These are phyloP conservation scores for Ophiocordyceps sinensis DNA, from an alignment of 2,329 filamentous ascomycete species.

Conservation along the genomic window DNA sequence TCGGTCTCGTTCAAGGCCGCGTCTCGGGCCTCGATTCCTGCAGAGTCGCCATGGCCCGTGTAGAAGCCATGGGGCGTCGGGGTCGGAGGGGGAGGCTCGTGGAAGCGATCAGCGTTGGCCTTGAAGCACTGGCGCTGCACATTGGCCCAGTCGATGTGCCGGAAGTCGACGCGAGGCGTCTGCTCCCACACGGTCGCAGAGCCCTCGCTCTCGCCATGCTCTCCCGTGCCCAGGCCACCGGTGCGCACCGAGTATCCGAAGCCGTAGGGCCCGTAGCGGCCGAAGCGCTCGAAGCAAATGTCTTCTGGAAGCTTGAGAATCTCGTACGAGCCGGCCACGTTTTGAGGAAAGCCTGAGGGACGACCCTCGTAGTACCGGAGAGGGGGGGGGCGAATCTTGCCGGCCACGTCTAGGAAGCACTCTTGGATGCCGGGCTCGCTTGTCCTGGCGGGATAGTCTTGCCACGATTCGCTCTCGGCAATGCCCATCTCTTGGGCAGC, in stretches of 20 bases:
- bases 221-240: constrained; percentile 73
- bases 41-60: constrained; percentile 11
- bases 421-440: constrained; percentile 44
- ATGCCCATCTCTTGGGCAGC: constrained; percentile 7
- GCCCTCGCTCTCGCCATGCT: constrained; percentile 72
- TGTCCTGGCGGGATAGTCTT: constrained; percentile 17
- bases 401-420: constrained; percentile 63
- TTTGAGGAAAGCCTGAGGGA: constrained; percentile 70
- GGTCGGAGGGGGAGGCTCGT: constrained; percentile 24
- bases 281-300: constrained; percentile 87
- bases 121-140: constrained; percentile 60
- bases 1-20: background rate
- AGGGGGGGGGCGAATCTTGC: constrained; percentile 50
- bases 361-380: constrained; percentile 65
- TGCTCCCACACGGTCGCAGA: constrained; percentile 66
- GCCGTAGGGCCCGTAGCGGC: constrained; percentile 77
- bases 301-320: constrained; percentile 65
- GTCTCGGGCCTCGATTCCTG: background rate
- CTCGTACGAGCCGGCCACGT: constrained; percentile 76
- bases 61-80: constrained; percentile 36
- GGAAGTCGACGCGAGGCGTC: constrained; percentile 60
- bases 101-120: constrained; percentile 58
- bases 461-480: constrained; percentile 18
- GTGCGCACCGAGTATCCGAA: constrained; percentile 67
- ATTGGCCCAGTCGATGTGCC: constrained; percentile 63